Evolutionary conservation across 1,139 yeast species (phyloP), one percentile per base, ranked within the genome.

Genomic region (Candida gigantensis): DNA sequence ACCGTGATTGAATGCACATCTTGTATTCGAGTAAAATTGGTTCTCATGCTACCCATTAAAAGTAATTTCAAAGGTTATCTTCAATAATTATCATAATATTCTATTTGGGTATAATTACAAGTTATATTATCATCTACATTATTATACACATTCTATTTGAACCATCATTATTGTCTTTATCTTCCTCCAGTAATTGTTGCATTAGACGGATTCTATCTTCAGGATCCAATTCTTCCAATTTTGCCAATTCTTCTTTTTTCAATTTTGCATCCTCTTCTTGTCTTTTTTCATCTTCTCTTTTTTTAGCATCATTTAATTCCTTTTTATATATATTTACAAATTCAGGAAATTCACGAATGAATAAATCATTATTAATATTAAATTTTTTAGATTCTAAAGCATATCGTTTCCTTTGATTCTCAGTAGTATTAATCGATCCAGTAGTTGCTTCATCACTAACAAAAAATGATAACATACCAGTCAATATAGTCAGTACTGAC

Each of bases 401-500:
- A 37, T 64, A 57, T 39, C 57, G 60, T 21, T 55, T 50, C 53
- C 69, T 69, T 27, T 66, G 66, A 20, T 50, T 51, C 15, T 62
- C 70, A 24, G 62, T 60, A 10, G 72, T 62, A 24, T 45, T 52
- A 16, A 68, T 66, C 15, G 70, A 63, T 1, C 73, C 73, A 1
- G 72, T 65, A 28, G 73, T 68, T 25, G 52, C 45, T 39, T 68
- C 73, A 32, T 60, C 58, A 5, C 48, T 92, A 73, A 44, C 87
- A 96, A 89, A 89, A 53, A 89, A 89, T 53, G 95, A 84, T 47
- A 89, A 65, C 33, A 89, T 64, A 0, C 97, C 97, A 6, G 82
- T 85, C 49, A 89, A 68, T 15, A 89, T 89, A 0, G 96, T 87
- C 18, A 87, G 72, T 14, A 89, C 96, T 38, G 88, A 81, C 97